phyloP scores from a whole-genome alignment of 2,329 filamentous ascomycete genomes.

The Pestalotiopsis sp. region DNA sequence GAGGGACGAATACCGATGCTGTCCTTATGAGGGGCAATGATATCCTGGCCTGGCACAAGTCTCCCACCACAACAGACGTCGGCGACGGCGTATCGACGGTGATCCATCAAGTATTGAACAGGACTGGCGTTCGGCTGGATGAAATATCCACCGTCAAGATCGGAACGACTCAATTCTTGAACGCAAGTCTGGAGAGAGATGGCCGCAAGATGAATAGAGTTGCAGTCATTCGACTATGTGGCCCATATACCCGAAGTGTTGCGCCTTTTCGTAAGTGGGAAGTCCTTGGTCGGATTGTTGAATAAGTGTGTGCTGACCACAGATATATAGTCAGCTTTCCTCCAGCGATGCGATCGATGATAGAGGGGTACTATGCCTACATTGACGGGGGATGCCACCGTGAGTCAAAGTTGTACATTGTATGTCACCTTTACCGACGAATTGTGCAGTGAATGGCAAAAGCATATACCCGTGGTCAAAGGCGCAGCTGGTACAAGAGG shows the following conservation, averaged over 20 bases:
- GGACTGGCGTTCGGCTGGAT: conserved; percentile 26
- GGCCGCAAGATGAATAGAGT: conserved; percentile 48
- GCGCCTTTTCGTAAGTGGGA: neutral
- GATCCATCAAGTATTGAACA: conserved; percentile 44
- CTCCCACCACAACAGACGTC: conserved; percentile 50
- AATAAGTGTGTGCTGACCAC: neutral
- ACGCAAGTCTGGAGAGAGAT: conserved; percentile 59
- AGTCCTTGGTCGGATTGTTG: neutral
- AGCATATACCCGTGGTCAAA: neutral
- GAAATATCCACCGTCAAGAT: conserved; percentile 53
- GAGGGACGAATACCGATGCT: neutral
- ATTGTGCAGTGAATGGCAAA: neutral
- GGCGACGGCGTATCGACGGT: conserved; percentile 48
- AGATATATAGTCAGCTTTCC: neutral
- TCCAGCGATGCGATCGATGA: neutral
- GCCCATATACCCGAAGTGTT: conserved; percentile 37
- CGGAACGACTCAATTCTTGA: conserved; percentile 62
- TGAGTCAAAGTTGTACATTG: neutral
- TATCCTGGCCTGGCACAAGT: conserved; percentile 46
- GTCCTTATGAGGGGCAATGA: neutral
- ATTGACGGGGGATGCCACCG: neutral
- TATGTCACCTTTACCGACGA: neutral
- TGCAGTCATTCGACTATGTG: conserved; percentile 57
- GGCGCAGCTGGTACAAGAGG: neutral
- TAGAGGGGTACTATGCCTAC: neutral